These are phyloP conservation scores for Sclerotinia subarctica DNA, from an alignment of 2,329 filamentous ascomycete genomes.

Conservation along the genomic window DNA sequence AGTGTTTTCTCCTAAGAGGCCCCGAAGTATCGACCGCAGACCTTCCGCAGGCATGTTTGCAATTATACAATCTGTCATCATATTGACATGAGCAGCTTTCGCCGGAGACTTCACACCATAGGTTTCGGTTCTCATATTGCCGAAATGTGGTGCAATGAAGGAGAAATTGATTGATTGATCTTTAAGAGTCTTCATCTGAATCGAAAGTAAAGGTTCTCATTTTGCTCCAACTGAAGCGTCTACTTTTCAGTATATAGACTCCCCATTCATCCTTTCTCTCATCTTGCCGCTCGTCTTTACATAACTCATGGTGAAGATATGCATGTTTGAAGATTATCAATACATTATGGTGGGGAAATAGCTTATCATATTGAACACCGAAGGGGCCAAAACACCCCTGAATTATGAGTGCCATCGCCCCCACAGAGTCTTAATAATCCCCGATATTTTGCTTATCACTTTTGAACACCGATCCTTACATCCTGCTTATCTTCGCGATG, in stretches of 20 bases:
- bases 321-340: background rate
- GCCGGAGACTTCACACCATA: constrained; percentile 16
- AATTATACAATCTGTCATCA: constrained; percentile 48
- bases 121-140: constrained; percentile 1
- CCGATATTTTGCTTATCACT: constrained; percentile 11
- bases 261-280: background rate
- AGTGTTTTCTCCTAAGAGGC: constrained; percentile 35
- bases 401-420: background rate
- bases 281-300: background rate
- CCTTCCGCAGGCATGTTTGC: constrained; percentile 44
- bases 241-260: background rate
- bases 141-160: background rate
- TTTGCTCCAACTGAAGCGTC: background rate
- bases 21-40: constrained; percentile 42
- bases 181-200: constrained; percentile 5
- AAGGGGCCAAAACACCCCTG: background rate
- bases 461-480: constrained; percentile 7
- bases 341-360: constrained; percentile 4
- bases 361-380: constrained; percentile 8
- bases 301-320: constrained; percentile 1
- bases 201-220: background rate
- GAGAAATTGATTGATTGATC: background rate
- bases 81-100: constrained; percentile 45
- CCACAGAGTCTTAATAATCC: background rate
- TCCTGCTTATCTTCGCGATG: constrained; percentile 7